Conservation (phyloP, 495 filamentous ascomycete genomes). For the Podospora australis region DNA sequence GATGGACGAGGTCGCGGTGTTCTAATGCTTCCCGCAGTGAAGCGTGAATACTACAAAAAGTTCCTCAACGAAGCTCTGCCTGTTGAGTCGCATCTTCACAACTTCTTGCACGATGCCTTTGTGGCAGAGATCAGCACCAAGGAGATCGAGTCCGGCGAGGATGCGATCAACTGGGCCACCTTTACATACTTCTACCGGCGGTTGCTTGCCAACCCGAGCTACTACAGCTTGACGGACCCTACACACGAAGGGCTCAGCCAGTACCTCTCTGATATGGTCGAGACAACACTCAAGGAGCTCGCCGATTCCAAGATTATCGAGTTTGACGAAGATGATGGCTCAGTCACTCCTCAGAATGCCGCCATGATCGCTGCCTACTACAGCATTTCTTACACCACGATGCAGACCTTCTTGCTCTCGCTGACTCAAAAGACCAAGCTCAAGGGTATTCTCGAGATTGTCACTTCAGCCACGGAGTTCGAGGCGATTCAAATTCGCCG, state of each 20-base stretch:
- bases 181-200: conserved; percentile 99
- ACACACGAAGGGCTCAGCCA: conserved; percentile 90
- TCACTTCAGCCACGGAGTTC: conserved; percentile 95
- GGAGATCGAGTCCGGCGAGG: conserved; percentile 89
- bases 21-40: conserved; percentile 88
- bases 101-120: conserved; percentile 90
- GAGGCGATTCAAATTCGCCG: conserved; percentile 91
- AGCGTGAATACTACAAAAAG: conserved; percentile 97
- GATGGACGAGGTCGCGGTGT: conserved; percentile 85
- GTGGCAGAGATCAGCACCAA: conserved; percentile 93
- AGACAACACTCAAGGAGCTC: conserved; percentile 86
- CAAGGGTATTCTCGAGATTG: conserved; percentile 93
- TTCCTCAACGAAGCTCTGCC: conserved; percentile 96
- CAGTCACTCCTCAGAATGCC: conserved; percentile 81
- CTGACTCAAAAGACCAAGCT: conserved; percentile 81
- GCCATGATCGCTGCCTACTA: conserved; percentile 99
- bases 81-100: conserved; percentile 88
- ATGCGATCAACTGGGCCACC: conserved; percentile 96
- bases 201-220: conserved; percentile 93
- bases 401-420: conserved; percentile 99
- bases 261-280: conserved; percentile 91
- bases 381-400: conserved; percentile 98
- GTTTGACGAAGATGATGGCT: conserved; percentile 92
- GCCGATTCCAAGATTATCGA: conserved; percentile 94
- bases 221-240: conserved; percentile 83